A percentile compares a stretch with the other conserved stretches of the same genome.
Conservation (phyloP, 345 rosid genomes). For the Anacardium occidentale region DNA sequence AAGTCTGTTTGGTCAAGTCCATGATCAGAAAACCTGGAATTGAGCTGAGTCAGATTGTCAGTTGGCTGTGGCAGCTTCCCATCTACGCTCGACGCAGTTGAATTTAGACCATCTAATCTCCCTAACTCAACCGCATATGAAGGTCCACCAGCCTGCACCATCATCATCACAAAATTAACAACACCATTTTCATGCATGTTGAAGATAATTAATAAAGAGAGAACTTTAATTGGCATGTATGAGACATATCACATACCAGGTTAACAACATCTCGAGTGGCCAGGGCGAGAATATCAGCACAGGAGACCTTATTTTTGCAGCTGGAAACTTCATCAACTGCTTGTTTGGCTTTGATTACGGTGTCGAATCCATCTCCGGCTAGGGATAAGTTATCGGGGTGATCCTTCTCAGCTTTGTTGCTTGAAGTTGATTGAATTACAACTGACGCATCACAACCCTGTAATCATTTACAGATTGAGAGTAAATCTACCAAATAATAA, state of each 20-base stretch:
- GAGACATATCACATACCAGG: conserved; percentile 32
- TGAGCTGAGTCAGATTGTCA: conserved; percentile 55
- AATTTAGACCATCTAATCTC: conserved; percentile 69
- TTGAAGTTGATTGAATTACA: conserved; percentile 45
- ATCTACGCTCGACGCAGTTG: conserved; percentile 51
- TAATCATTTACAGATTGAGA: not conserved
- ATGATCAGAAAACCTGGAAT: conserved; percentile 46
- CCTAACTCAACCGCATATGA: conserved; percentile 66
- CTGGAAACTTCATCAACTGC: conserved; percentile 50
- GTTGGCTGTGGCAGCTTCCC: conserved; percentile 68
- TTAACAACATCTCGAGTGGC: conserved; percentile 77
- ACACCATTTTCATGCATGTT: not conserved
- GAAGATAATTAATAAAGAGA: too few relatives aligned
- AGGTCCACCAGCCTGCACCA: conserved; percentile 63
- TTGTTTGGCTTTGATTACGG: conserved; percentile 73
- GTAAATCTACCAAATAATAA: not conserved
- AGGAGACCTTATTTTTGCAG: conserved; percentile 70
- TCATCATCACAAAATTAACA: not conserved
- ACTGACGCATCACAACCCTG: conserved; percentile 90
- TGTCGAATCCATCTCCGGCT: conserved; percentile 91
- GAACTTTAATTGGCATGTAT: not conserved
- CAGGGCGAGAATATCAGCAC: conserved; percentile 82
- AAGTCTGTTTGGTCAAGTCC: conserved; percentile 66
- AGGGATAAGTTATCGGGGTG: conserved; percentile 75
- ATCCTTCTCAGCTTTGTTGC: conserved; percentile 76